These are phyloP conservation scores for Inonotus hispidus DNA, from an alignment of 1,284 basidiomycete species.

Conservation along the genomic window DNA sequence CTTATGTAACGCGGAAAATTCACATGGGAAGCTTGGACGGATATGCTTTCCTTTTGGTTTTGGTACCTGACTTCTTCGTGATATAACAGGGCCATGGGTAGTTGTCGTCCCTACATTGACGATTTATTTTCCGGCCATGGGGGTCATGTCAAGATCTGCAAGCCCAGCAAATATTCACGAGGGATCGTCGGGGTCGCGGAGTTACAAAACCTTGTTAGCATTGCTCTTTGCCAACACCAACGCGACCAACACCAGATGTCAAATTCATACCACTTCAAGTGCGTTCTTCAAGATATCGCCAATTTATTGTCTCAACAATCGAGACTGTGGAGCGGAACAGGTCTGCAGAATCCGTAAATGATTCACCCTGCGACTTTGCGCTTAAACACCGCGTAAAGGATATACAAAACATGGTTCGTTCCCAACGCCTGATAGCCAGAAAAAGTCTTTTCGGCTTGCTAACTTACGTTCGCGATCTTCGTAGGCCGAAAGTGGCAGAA, in stretches of 20 bases:
- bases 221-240: not conserved
- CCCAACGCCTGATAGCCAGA: not conserved
- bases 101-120: too few species aligned
- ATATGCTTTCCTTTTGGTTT: too few species aligned
- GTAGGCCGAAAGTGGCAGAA: not conserved
- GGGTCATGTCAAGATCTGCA: too few species aligned
- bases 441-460: not conserved
- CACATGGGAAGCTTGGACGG: too few species aligned
- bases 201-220: not conserved
- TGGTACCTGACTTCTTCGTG: too few species aligned
- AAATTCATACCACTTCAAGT: not conserved
- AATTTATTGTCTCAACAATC: not conserved
- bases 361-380: not conserved
- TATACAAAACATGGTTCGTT: not conserved
- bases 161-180: not conserved
- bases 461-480: not conserved
- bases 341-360: not conserved
- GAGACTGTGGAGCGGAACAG: conserved; percentile 1
- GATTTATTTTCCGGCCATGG: not conserved
- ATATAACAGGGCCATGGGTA: too few species aligned
- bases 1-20: too few species aligned
- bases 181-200: not conserved
- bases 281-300: not conserved
- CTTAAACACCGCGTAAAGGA: not conserved
- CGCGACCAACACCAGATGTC: not conserved